phyloP scores from a whole-genome alignment of 2,329 filamentous ascomycete species.

The Lachnellula hyalina region DNA sequence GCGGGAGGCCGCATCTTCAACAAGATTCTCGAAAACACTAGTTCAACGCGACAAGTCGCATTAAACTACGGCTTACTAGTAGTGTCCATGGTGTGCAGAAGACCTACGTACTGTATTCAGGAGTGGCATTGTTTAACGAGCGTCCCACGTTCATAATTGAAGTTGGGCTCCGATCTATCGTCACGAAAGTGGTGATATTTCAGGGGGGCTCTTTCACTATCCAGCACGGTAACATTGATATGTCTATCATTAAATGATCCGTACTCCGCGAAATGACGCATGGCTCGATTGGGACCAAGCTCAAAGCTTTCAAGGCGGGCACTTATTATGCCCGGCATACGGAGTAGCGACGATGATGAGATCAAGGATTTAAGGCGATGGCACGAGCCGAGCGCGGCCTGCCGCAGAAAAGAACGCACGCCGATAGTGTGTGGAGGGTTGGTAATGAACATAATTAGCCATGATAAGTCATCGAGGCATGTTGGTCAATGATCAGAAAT shows the following conservation, averaged over 20 bases:
- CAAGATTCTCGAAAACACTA: neutral
- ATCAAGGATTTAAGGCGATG: neutral
- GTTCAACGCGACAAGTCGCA: neutral
- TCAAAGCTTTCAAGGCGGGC: slow-evolving; percentile 5
- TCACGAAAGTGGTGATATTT: too few relatives aligned
- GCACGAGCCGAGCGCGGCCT: slow-evolving; percentile 2
- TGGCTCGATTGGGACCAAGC: slow-evolving; percentile 9
- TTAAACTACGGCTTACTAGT: neutral
- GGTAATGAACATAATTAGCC: slow-evolving; percentile 16
- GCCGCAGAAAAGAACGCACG: neutral
- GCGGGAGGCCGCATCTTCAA: neutral
- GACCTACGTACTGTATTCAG: neutral
- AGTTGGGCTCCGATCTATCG: too few relatives aligned
- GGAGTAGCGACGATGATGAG: slow-evolving; percentile 1
- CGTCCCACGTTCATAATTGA: neutral
- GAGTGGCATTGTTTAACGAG: neutral
- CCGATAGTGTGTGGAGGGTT: neutral
- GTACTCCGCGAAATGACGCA: slow-evolving; percentile 14
- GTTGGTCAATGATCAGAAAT: slow-evolving; percentile 19
- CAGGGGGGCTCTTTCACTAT: neutral
- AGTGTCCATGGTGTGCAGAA: neutral
- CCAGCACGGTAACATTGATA: slow-evolving; percentile 1
- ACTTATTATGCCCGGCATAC: neutral
- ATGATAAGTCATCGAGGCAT: neutral
- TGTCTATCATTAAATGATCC: slow-evolving; percentile 10